phyloP scores from a whole-genome alignment of 495 filamentous ascomycete species.

The Aspergillus affinis region DNA sequence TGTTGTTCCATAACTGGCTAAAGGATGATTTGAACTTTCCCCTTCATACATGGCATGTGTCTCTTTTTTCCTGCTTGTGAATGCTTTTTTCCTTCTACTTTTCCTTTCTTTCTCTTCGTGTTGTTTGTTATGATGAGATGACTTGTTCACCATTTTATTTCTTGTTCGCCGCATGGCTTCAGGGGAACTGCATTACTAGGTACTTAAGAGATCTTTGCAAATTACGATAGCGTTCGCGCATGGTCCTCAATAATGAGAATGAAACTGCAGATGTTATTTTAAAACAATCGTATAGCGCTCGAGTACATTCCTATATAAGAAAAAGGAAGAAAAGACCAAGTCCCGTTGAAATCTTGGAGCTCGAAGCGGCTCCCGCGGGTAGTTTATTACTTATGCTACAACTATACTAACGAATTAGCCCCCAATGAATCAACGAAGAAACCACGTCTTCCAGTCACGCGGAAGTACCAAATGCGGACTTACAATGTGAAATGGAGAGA shows the following conservation, averaged over 20 bases:
- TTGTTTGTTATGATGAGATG: constrained; percentile 25
- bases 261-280: constrained; percentile 7
- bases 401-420: constrained; percentile 25
- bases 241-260: constrained; percentile 8
- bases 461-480: constrained; percentile 1
- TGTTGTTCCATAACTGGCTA: constrained; percentile 11
- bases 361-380: background rate
- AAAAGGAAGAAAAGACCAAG: constrained; percentile 3
- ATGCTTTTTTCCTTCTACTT: background rate
- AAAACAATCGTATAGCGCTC: constrained; percentile 8
- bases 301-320: constrained; percentile 9
- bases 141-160: constrained; percentile 10
- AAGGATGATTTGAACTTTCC: background rate
- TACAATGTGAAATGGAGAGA: constrained; percentile 16
- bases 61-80: background rate
- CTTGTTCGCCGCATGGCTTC: constrained; percentile 5
- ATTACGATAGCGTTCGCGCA: constrained; percentile 2
- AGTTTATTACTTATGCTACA: constrained; percentile 37
- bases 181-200: constrained; percentile 6
- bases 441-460: background rate
- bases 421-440: background rate
- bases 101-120: constrained; percentile 7
- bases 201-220: constrained; percentile 10
- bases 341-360: background rate
- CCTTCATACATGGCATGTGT: background rate